These are phyloP conservation scores for Sambucus nigra DNA, from an alignment of 129 eudicot species.

Conservation along the genomic window DNA sequence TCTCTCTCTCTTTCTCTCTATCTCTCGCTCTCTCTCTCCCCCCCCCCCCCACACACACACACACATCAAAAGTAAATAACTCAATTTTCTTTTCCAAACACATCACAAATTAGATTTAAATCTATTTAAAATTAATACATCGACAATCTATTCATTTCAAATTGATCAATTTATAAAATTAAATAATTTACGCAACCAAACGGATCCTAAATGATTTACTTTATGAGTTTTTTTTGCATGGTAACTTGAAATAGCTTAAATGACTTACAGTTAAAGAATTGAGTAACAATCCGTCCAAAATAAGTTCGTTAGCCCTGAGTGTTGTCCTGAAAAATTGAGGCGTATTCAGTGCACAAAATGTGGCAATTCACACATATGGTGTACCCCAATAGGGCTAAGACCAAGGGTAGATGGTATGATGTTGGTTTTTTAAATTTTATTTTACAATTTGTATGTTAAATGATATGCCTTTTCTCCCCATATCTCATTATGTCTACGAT, in stretches of 20 bases:
- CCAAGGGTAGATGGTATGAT: constrained; percentile 99
- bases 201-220: too few species aligned
- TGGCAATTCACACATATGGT: constrained; percentile 86
- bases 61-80: too few species aligned
- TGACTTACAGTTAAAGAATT: neutral
- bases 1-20: too few species aligned
- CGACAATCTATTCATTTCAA: too few species aligned
- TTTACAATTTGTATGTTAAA: neutral
- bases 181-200: too few species aligned
- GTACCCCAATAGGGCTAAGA: constrained; percentile 80
- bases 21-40: too few species aligned
- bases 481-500: neutral
- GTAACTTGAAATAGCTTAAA: neutral
- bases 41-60: too few species aligned
- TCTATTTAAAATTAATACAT: too few species aligned
- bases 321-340: constrained; percentile 83
- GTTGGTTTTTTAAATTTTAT: constrained; percentile 16
- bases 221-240: too few species aligned
- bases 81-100: too few species aligned
- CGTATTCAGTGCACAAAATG: constrained; percentile 98
- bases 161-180: too few species aligned
- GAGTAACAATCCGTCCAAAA: neutral
- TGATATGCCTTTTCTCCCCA: neutral
- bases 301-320: constrained; percentile 43
- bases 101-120: too few species aligned